Evolutionary conservation across 192 early-diverging fungal genomes (phyloP).

Genomic region (Diversispora epigaea): DNA sequence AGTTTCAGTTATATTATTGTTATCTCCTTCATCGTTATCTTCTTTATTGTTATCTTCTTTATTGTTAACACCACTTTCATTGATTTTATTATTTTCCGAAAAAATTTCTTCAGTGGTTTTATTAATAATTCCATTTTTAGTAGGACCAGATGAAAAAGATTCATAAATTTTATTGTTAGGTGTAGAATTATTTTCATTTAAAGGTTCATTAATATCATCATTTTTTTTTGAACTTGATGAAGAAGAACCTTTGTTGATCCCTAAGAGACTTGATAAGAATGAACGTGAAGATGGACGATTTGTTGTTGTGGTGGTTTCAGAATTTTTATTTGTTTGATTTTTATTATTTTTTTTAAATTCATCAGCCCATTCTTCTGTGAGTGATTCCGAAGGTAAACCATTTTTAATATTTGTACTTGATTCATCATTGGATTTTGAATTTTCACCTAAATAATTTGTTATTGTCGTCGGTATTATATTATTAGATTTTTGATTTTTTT

Average conservation of each 20-base stretch:
- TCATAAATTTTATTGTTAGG: background rate
- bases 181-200: background rate
- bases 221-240: background rate
- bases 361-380: constrained; percentile 7
- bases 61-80: background rate
- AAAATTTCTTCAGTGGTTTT: no score
- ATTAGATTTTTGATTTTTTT: no score
- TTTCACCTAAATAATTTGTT: no score
- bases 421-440: no score
- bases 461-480: no score
- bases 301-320: background rate
- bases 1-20: background rate
- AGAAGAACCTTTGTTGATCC: background rate
- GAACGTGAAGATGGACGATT: background rate
- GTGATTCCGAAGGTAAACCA: constrained; percentile 3
- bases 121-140: no score
- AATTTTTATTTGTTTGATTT: background rate
- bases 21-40: background rate
- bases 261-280: constrained; percentile 5
- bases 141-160: no score
- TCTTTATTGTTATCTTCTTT: background rate
- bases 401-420: no score
- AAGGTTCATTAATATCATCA: background rate
- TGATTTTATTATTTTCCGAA: no score
- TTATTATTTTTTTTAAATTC: background rate